Conservation (phyloP, 2,329 filamentous ascomycete genomes). For the Aspergillus sp. region DNA sequence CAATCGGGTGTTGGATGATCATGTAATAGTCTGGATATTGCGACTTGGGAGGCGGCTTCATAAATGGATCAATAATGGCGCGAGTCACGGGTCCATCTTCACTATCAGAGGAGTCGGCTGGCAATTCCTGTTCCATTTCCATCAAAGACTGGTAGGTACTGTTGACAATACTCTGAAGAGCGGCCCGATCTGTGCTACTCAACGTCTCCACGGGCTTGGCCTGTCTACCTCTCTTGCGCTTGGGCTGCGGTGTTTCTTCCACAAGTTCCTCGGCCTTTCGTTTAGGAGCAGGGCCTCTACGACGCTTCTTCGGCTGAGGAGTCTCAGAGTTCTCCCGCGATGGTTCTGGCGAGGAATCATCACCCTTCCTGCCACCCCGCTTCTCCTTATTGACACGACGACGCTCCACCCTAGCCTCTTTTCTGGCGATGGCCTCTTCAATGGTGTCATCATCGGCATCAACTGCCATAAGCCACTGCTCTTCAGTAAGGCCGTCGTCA, state of each 20-base stretch:
- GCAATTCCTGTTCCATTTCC: conserved; percentile 72
- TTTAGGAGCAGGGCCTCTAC: conserved; percentile 76
- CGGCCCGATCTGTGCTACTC: conserved; percentile 63
- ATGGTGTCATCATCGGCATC: conserved; percentile 94
- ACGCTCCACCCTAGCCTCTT: conserved; percentile 77
- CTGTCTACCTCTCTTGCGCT: conserved; percentile 71
- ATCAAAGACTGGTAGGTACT: conserved; percentile 75
- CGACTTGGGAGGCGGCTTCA: conserved; percentile 82
- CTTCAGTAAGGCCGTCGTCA: conserved; percentile 94
- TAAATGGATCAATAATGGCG: conserved; percentile 87
- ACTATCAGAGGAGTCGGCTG: conserved; percentile 46
- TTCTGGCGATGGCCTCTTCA: conserved; percentile 86
- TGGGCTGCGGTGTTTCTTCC: conserved; percentile 71
- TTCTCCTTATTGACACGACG: conserved; percentile 72
- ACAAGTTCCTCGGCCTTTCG: conserved; percentile 77
- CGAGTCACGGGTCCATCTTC: conserved; percentile 59
- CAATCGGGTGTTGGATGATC: conserved; percentile 87
- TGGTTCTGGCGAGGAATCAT: conserved; percentile 69
- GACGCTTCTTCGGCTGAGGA: conserved; percentile 69
- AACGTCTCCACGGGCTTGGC: conserved; percentile 66
- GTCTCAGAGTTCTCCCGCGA: conserved; percentile 83
- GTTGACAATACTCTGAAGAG: conserved; percentile 76
- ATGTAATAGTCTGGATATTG: conserved; percentile 94
- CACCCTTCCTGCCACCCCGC: conserved; percentile 38
- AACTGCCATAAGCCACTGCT: conserved; percentile 97